Evolutionary conservation across 2,329 filamentous ascomycete species (phyloP).

Genomic region (Penicillium sp.): DNA sequence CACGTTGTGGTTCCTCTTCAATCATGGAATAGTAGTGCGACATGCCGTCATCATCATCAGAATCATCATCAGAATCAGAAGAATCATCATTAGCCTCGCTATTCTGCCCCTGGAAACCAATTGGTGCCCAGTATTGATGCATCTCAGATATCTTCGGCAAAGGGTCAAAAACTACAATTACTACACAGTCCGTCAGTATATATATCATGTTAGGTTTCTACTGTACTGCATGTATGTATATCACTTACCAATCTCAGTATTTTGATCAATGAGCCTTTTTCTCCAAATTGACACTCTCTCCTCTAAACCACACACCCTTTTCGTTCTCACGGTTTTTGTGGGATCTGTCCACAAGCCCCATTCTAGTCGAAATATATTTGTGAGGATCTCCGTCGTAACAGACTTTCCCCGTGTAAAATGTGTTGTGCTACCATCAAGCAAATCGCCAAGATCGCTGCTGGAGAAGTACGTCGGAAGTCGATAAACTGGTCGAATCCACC

Average conservation of each 20-base stretch:
- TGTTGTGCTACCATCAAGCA: background rate
- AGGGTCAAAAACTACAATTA: conserved; percentile 13
- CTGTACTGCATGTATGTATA: background rate
- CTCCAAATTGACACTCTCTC: conserved; percentile 23
- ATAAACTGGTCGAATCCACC: conserved; percentile 18
- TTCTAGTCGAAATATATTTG: conserved; percentile 19
- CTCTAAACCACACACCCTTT: conserved; percentile 15
- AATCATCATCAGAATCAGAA: too few species aligned
- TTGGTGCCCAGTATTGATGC: background rate
- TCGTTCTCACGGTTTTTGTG: conserved; percentile 7
- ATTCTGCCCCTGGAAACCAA: background rate
- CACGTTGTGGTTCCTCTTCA: background rate
- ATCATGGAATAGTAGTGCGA: background rate
- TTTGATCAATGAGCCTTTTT: background rate
- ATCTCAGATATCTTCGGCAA: conserved; percentile 6
- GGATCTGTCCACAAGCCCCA: conserved; percentile 22
- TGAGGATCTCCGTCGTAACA: conserved; percentile 1
- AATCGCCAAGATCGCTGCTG: background rate
- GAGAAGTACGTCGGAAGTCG: conserved; percentile 11
- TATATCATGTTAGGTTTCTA: background rate
- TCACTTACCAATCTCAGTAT: conserved; percentile 9
- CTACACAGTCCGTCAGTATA: background rate
- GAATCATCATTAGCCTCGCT: too few species aligned
- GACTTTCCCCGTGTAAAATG: conserved; percentile 1
- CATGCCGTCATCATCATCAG: background rate